Conservation (phyloP, 2,329 filamentous ascomycete species). For the Nothomitra cinnamomea region DNA sequence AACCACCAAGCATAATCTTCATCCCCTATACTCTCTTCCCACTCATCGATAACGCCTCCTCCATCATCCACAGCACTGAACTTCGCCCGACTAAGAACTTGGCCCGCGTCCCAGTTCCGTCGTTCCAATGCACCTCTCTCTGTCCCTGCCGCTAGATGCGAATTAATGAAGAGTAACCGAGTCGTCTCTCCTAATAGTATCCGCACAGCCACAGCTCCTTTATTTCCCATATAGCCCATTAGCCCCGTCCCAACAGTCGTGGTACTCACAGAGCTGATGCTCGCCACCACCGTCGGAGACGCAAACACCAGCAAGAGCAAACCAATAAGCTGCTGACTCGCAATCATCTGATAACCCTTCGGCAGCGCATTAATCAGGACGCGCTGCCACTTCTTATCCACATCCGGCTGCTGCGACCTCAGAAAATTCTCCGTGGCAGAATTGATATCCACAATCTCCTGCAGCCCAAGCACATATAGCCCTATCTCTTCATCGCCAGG, state of each 20-base stretch:
- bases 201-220: slow-evolving; percentile 70
- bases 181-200: slow-evolving; percentile 83
- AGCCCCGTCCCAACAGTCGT: slow-evolving; percentile 75
- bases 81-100: slow-evolving; percentile 58
- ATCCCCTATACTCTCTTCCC: slow-evolving; percentile 59
- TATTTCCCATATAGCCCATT: slow-evolving; percentile 90
- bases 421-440: slow-evolving; percentile 63
- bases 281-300: slow-evolving; percentile 54
- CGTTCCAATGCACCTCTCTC: slow-evolving; percentile 64
- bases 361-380: slow-evolving; percentile 61
- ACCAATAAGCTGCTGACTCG: slow-evolving; percentile 73
- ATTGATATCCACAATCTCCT: slow-evolving; percentile 80
- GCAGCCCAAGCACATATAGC: slow-evolving; percentile 76
- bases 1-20: slow-evolving; percentile 96
- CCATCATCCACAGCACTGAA: slow-evolving; percentile 57
- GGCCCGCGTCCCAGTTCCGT: slow-evolving; percentile 74
- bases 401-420: slow-evolving; percentile 54
- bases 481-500: slow-evolving; percentile 55
- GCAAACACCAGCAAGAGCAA: slow-evolving; percentile 74
- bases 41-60: slow-evolving; percentile 39
- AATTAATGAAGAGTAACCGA: slow-evolving; percentile 76
- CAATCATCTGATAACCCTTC: slow-evolving; percentile 55
- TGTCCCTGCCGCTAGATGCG: slow-evolving; percentile 73
- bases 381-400: slow-evolving; percentile 64
- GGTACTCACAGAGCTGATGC: slow-evolving; percentile 67